Conservation (phyloP, 2,329 filamentous ascomycete genomes). For the Orbilia oligospora region DNA sequence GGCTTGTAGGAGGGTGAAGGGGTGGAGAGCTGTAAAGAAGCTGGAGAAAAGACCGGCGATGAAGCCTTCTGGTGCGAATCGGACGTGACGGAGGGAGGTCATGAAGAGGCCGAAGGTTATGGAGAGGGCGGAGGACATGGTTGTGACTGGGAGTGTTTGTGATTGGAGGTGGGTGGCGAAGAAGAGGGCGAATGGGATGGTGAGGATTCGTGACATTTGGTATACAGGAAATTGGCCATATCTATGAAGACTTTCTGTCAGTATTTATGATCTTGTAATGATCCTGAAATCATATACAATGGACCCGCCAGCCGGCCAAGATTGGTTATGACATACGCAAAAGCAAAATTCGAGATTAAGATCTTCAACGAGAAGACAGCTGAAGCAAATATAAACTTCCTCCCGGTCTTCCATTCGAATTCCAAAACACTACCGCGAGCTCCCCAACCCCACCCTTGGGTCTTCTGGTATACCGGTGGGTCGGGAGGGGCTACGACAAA, state of each 20-base stretch:
- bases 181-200: slow-evolving; percentile 70
- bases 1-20: slow-evolving; percentile 70
- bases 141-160: slow-evolving; percentile 69
- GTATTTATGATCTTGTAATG: not conserved
- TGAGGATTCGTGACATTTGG: slow-evolving; percentile 71
- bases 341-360: slow-evolving; percentile 72
- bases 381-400: slow-evolving; percentile 70
- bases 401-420: slow-evolving; percentile 70
- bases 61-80: slow-evolving; percentile 71
- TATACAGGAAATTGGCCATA: slow-evolving; percentile 72
- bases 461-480: slow-evolving; percentile 61
- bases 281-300: not conserved
- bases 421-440: slow-evolving; percentile 72
- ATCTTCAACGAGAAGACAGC: slow-evolving; percentile 71
- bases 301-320: too few relatives aligned
- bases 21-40: slow-evolving; percentile 71
- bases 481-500: slow-evolving; percentile 67
- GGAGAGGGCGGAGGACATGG: slow-evolving; percentile 70
- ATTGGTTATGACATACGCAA: slow-evolving; percentile 67
- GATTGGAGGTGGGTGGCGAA: slow-evolving; percentile 70
- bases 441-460: slow-evolving; percentile 69
- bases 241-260: slow-evolving; percentile 63
- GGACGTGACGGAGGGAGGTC: slow-evolving; percentile 69
- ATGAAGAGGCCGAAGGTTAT: slow-evolving; percentile 71
- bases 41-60: slow-evolving; percentile 72